Evolutionary conservation across 805 yeast species (phyloP), one percentile per base, ranked within the genome.

Genomic region (Cyberlindnera subsufficiens): DNA sequence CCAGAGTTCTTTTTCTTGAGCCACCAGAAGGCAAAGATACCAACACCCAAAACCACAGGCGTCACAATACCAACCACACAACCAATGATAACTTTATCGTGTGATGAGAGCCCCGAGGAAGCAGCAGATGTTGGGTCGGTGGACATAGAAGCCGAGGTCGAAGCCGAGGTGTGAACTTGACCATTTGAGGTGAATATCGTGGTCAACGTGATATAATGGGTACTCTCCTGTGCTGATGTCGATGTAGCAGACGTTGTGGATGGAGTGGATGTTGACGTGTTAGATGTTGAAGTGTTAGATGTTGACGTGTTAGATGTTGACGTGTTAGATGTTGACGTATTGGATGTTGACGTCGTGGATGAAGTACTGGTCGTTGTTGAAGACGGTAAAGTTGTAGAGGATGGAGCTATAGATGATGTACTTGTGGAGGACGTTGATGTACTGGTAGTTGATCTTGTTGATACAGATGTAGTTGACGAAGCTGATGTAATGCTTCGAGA

Each of bases 11-110:
- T 49, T 30, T 47, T 51, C 38, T 48, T 49, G 16, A 44, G 44
- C 40, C 47, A 51, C 52, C 52, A 46, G 9, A 52, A 47, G 3
- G 41, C 44, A 14, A 42, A 42, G 8, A 44, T 25, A 3, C 38
- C 33, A 2, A 49, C 42, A 3, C 53, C 51, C 1, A 64, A 33
- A 2, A 80, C 57, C 0, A 75, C 49, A 2, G 90, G 86, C 1
- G 80, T 78, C 40, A 86, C 86, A 13, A 84, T 73, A 42, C 89
- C 89, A 6, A 82, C 82, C 25, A 78, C 82, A 45, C 81, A 80
- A 32, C 89, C 89, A 40, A 81, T 72, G 19, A 82, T 77, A 30
- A 82, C 72, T 43, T 72, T 73, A 42, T 75, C 69, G 45, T 74
- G 62, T 14, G 66, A 54, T 1, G 81, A 69, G 7, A 80, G 61